Evolutionary conservation across 2,329 filamentous ascomycete species (phyloP), one percentile per base, ranked within the genome.

Genomic region (Leptodontidium sp.): DNA sequence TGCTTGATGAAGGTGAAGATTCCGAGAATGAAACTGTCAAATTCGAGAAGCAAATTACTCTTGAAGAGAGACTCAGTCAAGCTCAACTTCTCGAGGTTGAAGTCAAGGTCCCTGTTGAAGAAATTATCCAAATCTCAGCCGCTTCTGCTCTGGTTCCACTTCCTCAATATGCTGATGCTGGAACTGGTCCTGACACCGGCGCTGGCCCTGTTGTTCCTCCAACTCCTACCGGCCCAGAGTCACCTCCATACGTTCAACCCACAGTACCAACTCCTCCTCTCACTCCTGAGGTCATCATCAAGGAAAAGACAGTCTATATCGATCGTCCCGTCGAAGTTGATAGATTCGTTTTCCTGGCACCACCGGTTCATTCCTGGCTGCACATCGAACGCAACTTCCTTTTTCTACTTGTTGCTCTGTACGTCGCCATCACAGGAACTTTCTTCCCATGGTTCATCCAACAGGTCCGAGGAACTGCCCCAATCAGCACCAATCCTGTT

Each of bases 71-170:
- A 2, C 57, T 43, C 26, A 21, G 38, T 43, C 57, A 59, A 59
- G 57, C 35, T 17, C 11, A 24, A 11, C 1, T 59, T 40, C 24
- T 17, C 21, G 38, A 59, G 15, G 14, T 59, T 17, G 38, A 59
- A 59, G 29, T 59, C 38, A 26, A 59, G 12, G 57, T 59, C 6
- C 57, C 57, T 7, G 57, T 59, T 21, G 57, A 59, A 26, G 57
- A 59, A 29, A n/a, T 59, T 7, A 55, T 8, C 8, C 1, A 12
- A 5, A 15, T 32, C 26, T 26, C 52, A 35, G n/a, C 57, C 11
- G 38, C 21, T 40, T 35, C 35, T 26, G 35, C 55, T 40, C 35
- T 35, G 12, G 55, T 53, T 24, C 12, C 50, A 8, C 50, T 12
- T 40, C 11, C 38, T 40, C 38, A 11, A 40, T 40, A 40, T 11